Conservation (phyloP, 495 filamentous ascomycete genomes). For the Neurospora cerealis region DNA sequence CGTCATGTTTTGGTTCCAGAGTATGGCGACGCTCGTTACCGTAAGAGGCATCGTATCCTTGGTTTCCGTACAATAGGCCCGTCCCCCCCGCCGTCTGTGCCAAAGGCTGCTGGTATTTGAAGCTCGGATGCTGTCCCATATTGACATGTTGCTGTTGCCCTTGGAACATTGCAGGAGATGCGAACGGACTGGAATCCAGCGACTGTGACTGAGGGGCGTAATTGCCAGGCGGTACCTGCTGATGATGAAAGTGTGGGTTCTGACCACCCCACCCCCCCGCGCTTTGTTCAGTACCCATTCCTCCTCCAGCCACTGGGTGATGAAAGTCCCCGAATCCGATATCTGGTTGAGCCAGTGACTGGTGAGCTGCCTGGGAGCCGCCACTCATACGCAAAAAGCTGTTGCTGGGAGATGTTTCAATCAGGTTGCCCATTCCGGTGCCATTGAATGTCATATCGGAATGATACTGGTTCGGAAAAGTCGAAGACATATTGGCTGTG, state of each 20-base stretch:
- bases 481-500: neutral
- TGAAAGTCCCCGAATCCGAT: neutral
- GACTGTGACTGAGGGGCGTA: neutral
- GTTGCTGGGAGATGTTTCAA: neutral
- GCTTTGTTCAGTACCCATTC: neutral
- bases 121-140: neutral
- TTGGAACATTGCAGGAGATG: neutral
- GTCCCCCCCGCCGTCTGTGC: neutral
- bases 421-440: neutral
- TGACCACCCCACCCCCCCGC: neutral
- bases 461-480: neutral
- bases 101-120: neutral
- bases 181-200: neutral
- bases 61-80: neutral
- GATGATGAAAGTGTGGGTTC: neutral
- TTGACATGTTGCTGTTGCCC: neutral
- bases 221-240: neutral
- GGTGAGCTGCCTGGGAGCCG: neutral
- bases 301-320: neutral
- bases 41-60: neutral
- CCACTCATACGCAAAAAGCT: neutral
- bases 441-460: neutral
- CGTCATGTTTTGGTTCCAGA: neutral
- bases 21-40: neutral
- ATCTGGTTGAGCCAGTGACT: neutral